These are phyloP conservation scores for Tylopilus plumbeoviolaceoides DNA, from an alignment of 768 basidiomycete species.

Conservation along the genomic window DNA sequence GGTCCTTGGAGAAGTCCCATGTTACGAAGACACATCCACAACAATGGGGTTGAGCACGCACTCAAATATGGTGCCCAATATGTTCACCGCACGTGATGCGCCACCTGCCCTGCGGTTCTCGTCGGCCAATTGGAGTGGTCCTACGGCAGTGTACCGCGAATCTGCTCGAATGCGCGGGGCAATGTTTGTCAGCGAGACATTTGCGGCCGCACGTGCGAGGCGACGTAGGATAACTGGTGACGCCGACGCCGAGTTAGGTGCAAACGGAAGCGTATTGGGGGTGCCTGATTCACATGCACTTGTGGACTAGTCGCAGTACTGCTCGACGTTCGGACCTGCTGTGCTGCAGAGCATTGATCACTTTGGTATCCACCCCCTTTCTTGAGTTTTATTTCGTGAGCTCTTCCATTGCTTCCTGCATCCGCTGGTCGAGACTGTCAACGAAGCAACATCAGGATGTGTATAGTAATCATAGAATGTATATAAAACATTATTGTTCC, in stretches of 20 bases:
- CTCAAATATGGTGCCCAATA: background rate
- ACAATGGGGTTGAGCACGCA: too few relatives aligned
- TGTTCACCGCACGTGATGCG: background rate
- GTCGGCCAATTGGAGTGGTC: background rate
- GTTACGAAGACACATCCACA: background rate
- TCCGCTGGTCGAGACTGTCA: too few relatives aligned
- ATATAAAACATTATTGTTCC: too few relatives aligned
- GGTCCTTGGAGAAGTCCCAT: background rate
- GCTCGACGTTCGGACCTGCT: background rate
- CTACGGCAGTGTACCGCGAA: background rate
- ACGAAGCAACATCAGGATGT: too few relatives aligned
- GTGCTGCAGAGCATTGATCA: background rate
- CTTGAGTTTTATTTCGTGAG: too few relatives aligned
- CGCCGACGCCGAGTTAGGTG: background rate
- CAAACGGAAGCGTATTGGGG: background rate
- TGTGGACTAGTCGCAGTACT: background rate
- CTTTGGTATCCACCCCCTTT: too few relatives aligned
- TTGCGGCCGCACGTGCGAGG: background rate
- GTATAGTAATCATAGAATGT: too few relatives aligned
- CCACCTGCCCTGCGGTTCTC: background rate
- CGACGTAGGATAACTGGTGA: background rate
- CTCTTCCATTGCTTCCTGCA: too few relatives aligned
- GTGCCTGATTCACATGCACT: background rate
- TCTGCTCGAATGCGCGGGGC: background rate
- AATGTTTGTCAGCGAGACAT: background rate